Base-by-base conservation (phyloP, 306 rosid species). In the Senna siamea region DNA sequence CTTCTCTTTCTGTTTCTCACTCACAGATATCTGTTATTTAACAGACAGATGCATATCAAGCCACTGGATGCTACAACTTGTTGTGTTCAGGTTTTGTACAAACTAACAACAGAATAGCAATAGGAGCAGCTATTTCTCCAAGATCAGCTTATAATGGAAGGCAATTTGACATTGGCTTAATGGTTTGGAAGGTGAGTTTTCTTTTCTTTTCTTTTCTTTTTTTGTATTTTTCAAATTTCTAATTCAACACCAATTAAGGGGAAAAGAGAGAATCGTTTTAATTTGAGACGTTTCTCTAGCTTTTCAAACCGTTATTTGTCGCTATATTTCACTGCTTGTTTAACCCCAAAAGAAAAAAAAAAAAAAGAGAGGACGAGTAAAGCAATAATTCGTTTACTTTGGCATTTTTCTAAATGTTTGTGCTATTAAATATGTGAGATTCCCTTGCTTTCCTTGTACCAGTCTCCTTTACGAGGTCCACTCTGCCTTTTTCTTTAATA, bases 11-110 rank as follows among this genome's bases (percentile, higher is more conserved):
- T 20, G 2, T 47, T 32, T 54, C 79, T 47, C 54, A 64, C 75
- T 47, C 54, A 64, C 9, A 51, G 8, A 51, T 35, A 13, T 50
- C 14, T 70, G 52, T 10, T 66, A 51, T 77, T 41, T 69, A 77
- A 55, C 84, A 95, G 99, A 85, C 93, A 47, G 99, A 95, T 84
- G 98, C 99, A 83, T 95, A 95, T 77, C 96, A 86, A 87, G 89
- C 96, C 35, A 95, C 99, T 26, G 99, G 99, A 68, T 95, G 99
- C 85, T 95, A 95, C 89, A 95, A 95, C 73, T 86, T 95, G 79
- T 80, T 95, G 11, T 95, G 99, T 79, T 95, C 98, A 46, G 99
- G 99, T 52, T 95, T 95, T 88, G 85, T 95, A 48, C 99, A 95
- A 86, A 95, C 98, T 4, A 95, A 92, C 81, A 95, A 88, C 81